These are phyloP conservation scores for Boletales sp. DNA, from an alignment of 768 basidiomycete species.

Conservation along the genomic window DNA sequence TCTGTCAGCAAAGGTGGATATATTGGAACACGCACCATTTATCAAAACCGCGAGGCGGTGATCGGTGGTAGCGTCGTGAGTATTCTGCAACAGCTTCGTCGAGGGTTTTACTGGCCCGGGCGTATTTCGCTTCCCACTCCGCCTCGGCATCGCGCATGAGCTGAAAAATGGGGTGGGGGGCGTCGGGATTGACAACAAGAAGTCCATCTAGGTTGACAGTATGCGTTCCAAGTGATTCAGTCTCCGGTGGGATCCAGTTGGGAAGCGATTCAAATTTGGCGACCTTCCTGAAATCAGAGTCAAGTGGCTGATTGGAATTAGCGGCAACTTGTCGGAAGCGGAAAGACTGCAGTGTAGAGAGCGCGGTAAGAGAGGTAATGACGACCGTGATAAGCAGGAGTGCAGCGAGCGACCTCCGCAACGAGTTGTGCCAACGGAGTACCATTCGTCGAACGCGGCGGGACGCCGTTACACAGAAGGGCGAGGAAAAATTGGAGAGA, in stretches of 20 bases:
- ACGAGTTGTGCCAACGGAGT: neutral
- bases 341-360: neutral
- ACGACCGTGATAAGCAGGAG: neutral
- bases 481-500: too few relatives aligned
- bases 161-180: constrained; percentile 42
- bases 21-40: constrained; percentile 32
- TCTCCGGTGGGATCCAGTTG: neutral
- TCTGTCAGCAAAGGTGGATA: too few relatives aligned
- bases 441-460: too few relatives aligned
- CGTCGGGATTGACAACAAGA: constrained; percentile 33
- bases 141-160: constrained; percentile 37
- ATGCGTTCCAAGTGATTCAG: constrained; percentile 14
- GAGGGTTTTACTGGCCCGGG: constrained; percentile 35
- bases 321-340: neutral
- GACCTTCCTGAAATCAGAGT: neutral
- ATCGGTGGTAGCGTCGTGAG: constrained; percentile 29
- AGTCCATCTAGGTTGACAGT: constrained; percentile 25
- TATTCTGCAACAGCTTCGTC: constrained; percentile 39
- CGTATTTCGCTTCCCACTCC: constrained; percentile 34
- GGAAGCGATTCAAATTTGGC: too few relatives aligned
- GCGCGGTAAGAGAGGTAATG: neutral
- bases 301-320: neutral
- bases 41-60: constrained; percentile 41
- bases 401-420: neutral
- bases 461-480: too few relatives aligned